A percentile compares a stretch with the other conserved stretches of the same genome.
phyloP scores from a whole-genome alignment of 2,329 filamentous ascomycete genomes.

The Orbilia brochopaga region DNA sequence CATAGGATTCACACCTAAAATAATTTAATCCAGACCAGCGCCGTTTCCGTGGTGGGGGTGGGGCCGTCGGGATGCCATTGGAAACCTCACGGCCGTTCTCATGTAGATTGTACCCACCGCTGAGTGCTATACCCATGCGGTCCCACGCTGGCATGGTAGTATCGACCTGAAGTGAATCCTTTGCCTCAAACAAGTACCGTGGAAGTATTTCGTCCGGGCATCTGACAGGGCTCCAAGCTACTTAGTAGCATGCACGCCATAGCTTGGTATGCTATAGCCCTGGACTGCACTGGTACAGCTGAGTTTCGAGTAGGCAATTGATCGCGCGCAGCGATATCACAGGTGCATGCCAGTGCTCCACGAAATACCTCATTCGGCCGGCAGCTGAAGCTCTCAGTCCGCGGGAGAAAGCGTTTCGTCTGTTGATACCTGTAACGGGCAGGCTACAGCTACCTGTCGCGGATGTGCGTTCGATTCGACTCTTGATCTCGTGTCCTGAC shows the following conservation, averaged over 20 bases:
- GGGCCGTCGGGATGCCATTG: slow-evolving; percentile 4
- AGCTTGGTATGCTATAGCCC: too few relatives aligned
- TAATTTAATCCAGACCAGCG: slow-evolving; percentile 43
- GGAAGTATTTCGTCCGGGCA: slow-evolving; percentile 26
- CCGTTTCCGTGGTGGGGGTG: slow-evolving; percentile 48
- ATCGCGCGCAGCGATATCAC: not conserved
- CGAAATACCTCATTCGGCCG: slow-evolving; percentile 40
- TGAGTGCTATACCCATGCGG: not conserved
- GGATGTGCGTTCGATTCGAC: slow-evolving; percentile 23
- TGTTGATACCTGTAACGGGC: slow-evolving; percentile 46
- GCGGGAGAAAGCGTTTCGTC: slow-evolving; percentile 41
- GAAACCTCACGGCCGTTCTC: not conserved
- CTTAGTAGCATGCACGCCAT: too few relatives aligned
- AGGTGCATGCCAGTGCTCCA: not conserved
- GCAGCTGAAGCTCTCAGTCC: slow-evolving; percentile 15
- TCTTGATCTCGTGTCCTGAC: not conserved
- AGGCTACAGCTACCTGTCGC: slow-evolving; percentile 12
- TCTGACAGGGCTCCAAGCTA: not conserved
- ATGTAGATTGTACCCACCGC: not conserved
- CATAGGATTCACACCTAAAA: slow-evolving; percentile 44
- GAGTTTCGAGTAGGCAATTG: not conserved
- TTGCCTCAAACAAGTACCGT: slow-evolving; percentile 4
- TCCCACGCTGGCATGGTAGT: too few relatives aligned
- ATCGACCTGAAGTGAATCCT: slow-evolving; percentile 31
- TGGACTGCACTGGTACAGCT: too few relatives aligned